Percentiles rank a stretch among this genome's conserved stretches.
Evolutionary conservation across 2,329 filamentous ascomycete species (phyloP).

Genomic region (Monosporascus sp.): DNA sequence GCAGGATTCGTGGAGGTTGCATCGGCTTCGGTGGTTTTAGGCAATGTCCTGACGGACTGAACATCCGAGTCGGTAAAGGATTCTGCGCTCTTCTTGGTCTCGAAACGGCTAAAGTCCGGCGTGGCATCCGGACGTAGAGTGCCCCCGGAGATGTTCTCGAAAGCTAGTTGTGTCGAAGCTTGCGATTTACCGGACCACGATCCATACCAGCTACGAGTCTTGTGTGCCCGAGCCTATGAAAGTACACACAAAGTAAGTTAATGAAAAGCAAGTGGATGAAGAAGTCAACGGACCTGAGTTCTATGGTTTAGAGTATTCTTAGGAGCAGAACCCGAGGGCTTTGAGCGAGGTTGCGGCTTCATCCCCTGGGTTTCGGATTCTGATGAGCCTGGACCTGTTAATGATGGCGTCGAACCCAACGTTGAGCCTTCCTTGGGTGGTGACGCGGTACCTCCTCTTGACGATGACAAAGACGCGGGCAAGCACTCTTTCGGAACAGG

Average conservation of each 20-base stretch:
- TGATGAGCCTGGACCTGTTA: conserved; percentile 1
- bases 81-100: conserved; percentile 35
- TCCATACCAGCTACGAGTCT: conserved; percentile 58
- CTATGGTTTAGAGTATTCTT: conserved; percentile 5
- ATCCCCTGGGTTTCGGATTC: conserved; percentile 11
- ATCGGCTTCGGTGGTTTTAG: conserved; percentile 25
- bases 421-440: conserved; percentile 4
- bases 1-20: conserved; percentile 22
- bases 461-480: conserved; percentile 12
- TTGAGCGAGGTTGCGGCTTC: conserved; percentile 12
- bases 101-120: conserved; percentile 48
- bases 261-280: not conserved
- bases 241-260: conserved; percentile 2
- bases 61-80: conserved; percentile 25
- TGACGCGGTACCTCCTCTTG: conserved; percentile 19
- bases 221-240: conserved; percentile 37
- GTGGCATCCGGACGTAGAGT: conserved; percentile 42
- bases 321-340: conserved; percentile 4
- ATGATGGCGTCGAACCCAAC: not conserved
- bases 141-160: conserved; percentile 56
- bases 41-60: conserved; percentile 25
- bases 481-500: conserved; percentile 22
- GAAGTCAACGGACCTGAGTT: conserved; percentile 15
- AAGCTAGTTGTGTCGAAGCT: conserved; percentile 55
- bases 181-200: conserved; percentile 57